Evolutionary conservation across 2,329 filamentous ascomycete species (phyloP), one percentile per base, ranked within the genome.

Genomic region (Microcyclospora pomicola): DNA sequence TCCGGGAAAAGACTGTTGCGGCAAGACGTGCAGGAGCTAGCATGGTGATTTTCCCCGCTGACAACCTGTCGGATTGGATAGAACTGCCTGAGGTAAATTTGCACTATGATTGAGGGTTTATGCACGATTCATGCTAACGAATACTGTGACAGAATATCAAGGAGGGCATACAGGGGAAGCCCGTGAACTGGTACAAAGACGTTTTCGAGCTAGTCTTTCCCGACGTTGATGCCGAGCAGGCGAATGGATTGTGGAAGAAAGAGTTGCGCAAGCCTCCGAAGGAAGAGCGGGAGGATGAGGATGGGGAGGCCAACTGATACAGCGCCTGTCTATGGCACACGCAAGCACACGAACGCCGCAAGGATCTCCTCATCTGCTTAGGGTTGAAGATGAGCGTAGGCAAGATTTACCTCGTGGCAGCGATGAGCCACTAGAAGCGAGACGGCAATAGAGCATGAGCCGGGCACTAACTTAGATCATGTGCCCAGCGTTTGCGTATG

Each of bases 1-100:
- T 98, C 50, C 71, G 91, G 34, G 91, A 98, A 67, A 98, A 98
- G 77, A 95, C 91, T 6, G 88, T 98, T 30, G 91, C 91, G 24
- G 92, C 91, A 41, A 75, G 87, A 54, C 72, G 91, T 46, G 91
- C 91, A 15, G 91, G 92, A 38, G 92, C 86, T 53, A 91, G 81
- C 61, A 93, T 77, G 61, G 79, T 98, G 51, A 80, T 98, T 46
- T 98, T 98, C 72, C 91, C 91, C 16, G 75, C 78, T 49, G 92
- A 98, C 64, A 95, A 95, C 62, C 77, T 82, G 71, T 91, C 84
- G 40, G 91, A 98, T 68, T 98, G 91, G 92, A 67, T 95, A 36
- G 91, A 98, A 63, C 70, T 98, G 50, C 91, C 92, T 38, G 81
- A 95, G 72, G 91, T 95, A 73, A 61, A 84, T 72, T 38, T 13